Percentiles rank a stretch among this genome's conserved stretches.
phyloP scores from a whole-genome alignment of 306 rosid genomes.

The Prunus dulcis region DNA sequence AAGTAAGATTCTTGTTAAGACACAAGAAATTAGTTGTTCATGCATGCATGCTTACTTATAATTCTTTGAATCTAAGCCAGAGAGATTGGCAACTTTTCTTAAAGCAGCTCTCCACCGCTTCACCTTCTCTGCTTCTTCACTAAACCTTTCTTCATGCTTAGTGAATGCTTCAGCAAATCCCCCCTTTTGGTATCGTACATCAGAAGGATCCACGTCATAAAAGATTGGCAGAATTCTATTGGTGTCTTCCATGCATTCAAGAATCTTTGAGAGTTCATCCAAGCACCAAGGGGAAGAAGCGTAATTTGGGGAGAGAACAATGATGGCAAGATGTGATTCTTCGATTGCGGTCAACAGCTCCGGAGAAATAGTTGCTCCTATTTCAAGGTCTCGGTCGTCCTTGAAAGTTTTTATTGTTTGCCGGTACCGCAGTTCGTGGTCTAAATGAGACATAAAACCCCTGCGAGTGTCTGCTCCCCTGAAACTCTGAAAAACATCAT shows the following conservation, averaged over 20 bases:
- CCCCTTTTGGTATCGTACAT: not conserved
- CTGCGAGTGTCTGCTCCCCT: no score
- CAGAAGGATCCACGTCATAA: not conserved
- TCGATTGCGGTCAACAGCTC: no score
- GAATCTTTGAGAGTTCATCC: not conserved
- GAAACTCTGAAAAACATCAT: no score
- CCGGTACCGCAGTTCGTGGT: accelerated
- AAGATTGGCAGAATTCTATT: not conserved
- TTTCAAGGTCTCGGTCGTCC: no score
- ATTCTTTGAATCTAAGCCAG: not conserved
- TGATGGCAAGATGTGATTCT: not conserved
- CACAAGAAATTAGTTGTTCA: no score
- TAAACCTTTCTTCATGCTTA: not conserved
- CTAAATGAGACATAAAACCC: no score
- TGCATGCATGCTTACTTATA: no score
- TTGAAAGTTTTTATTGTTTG: no score
- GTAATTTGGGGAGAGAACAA: not conserved
- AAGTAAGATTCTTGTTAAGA: no score
- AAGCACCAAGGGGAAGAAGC: not conserved
- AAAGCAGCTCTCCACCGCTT: no score
- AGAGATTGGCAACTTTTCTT: not conserved
- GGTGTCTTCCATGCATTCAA: not conserved
- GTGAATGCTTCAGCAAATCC: not conserved
- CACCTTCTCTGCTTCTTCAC: not conserved
- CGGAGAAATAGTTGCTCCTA: no score